Conservation (phyloP, 495 filamentous ascomycete species). For the Talaromyces stipitatus region DNA sequence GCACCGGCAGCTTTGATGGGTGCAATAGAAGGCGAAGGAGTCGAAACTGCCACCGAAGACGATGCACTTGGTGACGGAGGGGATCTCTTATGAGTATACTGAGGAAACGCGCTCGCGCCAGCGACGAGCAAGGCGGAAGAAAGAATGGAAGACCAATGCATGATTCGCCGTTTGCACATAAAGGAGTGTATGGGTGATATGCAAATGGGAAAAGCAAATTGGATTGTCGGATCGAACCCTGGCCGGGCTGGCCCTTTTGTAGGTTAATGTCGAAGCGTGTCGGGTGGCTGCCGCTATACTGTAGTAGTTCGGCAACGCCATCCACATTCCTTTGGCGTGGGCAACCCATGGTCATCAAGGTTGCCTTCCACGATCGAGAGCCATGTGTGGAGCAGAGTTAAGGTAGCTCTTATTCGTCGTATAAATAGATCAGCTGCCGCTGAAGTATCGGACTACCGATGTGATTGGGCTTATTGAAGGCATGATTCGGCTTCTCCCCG, state of each 20-base stretch:
- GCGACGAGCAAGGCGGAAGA: conserved; percentile 4
- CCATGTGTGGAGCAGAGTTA: background rate
- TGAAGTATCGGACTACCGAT: background rate
- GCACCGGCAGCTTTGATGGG: conserved; percentile 11
- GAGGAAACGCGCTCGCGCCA: conserved; percentile 3
- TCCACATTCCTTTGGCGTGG: background rate
- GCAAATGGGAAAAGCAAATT: background rate
- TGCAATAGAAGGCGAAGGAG: background rate
- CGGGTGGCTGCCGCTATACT: background rate
- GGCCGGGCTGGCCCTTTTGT: background rate
- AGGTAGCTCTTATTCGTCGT: no score
- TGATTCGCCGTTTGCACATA: background rate
- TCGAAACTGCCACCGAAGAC: background rate
- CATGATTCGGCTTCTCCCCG: background rate
- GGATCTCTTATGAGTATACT: background rate
- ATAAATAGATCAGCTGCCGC: background rate
- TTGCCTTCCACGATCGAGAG: background rate
- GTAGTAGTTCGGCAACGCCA: background rate
- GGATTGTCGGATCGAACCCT: background rate
- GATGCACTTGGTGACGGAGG: background rate
- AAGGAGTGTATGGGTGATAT: conserved; percentile 3
- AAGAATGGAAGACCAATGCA: conserved; percentile 5
- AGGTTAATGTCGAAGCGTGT: background rate
- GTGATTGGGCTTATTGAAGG: background rate
- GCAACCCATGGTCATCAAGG: background rate